These are phyloP conservation scores for Alternaria sp. DNA, from an alignment of 2,329 filamentous ascomycete genomes.

Conservation along the genomic window DNA sequence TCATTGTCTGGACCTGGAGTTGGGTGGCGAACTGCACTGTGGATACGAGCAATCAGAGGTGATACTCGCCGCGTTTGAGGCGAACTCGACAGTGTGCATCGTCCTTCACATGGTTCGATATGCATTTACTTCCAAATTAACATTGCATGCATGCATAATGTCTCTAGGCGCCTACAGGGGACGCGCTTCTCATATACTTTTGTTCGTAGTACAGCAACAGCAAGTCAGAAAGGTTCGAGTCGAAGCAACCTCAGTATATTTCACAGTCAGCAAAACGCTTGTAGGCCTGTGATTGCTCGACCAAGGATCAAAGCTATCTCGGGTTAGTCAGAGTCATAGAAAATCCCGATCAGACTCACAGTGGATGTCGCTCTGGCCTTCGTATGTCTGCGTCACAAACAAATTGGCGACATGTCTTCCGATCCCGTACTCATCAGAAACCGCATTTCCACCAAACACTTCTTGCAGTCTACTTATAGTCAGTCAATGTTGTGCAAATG, in stretches of 20 bases:
- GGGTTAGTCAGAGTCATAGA: constrained; percentile 36
- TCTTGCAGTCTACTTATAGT: constrained; percentile 74
- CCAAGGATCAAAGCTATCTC: constrained; percentile 59
- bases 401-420: constrained; percentile 94
- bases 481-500: constrained; percentile 13
- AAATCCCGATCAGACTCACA: constrained; percentile 66
- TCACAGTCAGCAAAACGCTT: constrained; percentile 73
- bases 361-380: constrained; percentile 98
- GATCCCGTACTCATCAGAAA: constrained; percentile 95
- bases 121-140: constrained; percentile 30
- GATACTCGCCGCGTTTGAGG: constrained; percentile 31
- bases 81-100: constrained; percentile 16
- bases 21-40: constrained; percentile 16
- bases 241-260: neutral
- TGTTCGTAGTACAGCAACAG: constrained; percentile 20
- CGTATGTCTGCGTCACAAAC: constrained; percentile 97
- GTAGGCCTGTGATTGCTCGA: constrained; percentile 69
- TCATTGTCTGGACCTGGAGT: constrained; percentile 21
- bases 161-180: constrained; percentile 18
- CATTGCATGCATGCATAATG: constrained; percentile 32
- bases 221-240: neutral
- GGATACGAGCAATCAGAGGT: constrained; percentile 30
- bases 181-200: constrained; percentile 10
- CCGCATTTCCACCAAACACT: constrained; percentile 97
- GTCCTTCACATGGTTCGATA: constrained; percentile 23